Conservation (phyloP, 352 stramenopile genomes). For the Phytopythium mirpurense region DNA sequence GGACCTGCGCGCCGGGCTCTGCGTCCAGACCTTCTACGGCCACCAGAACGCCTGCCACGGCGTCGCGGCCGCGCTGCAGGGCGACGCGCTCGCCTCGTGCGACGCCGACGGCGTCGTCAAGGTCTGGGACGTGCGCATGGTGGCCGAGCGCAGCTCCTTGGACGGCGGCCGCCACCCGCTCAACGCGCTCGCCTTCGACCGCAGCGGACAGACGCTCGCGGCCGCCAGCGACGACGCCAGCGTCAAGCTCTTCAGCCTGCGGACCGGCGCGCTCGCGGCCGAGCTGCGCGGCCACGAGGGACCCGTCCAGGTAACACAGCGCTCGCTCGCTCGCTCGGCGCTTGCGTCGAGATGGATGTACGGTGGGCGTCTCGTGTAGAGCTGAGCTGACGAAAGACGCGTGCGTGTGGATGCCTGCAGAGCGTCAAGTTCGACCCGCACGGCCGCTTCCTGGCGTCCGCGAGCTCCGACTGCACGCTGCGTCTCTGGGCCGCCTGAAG, state of each 20-base stretch:
- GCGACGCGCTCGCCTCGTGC: constrained; percentile 89
- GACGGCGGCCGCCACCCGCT: constrained; percentile 85
- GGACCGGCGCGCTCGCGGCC: constrained; percentile 50
- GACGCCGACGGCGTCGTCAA: constrained; percentile 94
- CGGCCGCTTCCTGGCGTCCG: constrained; percentile 86
- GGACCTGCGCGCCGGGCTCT: constrained; percentile 91
- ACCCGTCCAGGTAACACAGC: constrained; percentile 84
- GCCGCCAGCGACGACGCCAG: constrained; percentile 88
- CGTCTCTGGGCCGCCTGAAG: constrained; percentile 80
- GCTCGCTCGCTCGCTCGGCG: not conserved
- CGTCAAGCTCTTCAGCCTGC: constrained; percentile 88
- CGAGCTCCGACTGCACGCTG: constrained; percentile 92
- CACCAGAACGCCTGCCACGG: constrained; percentile 94
- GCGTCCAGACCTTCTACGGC: constrained; percentile 93
- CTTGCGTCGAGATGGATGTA: too few relatives aligned
- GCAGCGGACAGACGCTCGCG: constrained; percentile 78
- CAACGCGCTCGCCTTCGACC: constrained; percentile 90
- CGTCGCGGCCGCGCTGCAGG: constrained; percentile 79
- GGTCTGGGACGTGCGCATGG: constrained; percentile 94
- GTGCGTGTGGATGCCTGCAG: constrained; percentile 18
- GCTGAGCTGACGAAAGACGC: too few relatives aligned
- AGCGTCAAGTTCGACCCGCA: constrained; percentile 88
- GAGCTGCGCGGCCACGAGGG: constrained; percentile 91
- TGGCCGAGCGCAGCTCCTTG: constrained; percentile 86
- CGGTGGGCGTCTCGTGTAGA: too few relatives aligned